Conservation (phyloP, 257 asterid genomes). For the Primulina tabacum region DNA sequence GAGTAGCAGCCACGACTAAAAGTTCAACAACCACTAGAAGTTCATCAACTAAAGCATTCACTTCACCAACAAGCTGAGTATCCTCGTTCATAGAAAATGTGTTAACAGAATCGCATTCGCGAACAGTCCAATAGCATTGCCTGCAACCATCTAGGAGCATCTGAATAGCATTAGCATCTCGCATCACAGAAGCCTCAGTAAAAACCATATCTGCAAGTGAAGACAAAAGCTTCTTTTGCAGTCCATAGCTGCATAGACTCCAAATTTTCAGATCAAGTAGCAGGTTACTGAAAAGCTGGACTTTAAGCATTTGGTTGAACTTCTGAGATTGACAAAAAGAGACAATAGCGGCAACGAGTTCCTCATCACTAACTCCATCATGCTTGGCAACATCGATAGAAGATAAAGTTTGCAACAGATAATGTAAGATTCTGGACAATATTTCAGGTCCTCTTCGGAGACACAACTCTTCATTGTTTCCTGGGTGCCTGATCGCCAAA, state of each 20-base stretch:
- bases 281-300: constrained; percentile 88
- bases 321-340: constrained; percentile 87
- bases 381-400: constrained; percentile 54
- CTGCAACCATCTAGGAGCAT: constrained; percentile 98
- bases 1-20: constrained; percentile 85
- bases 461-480: constrained; percentile 86
- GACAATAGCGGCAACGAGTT: constrained; percentile 88
- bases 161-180: constrained; percentile 97
- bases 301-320: constrained; percentile 75
- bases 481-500: constrained; percentile 82
- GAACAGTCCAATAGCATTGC: constrained; percentile 88
- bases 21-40: constrained; percentile 94
- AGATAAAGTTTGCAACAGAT: constrained; percentile 83
- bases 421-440: constrained; percentile 77
- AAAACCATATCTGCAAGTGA: constrained; percentile 99
- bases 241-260: constrained; percentile 98
- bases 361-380: constrained; percentile 78
- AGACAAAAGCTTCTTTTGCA: constrained; percentile 90
- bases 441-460: constrained; percentile 94
- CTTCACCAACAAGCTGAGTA: constrained; percentile 84
- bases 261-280: constrained; percentile 88
- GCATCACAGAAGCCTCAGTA: constrained; percentile 88
- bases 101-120: constrained; percentile 76
- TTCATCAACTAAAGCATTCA: constrained; percentile 96
- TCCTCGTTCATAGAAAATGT: constrained; percentile 56